Conservation (phyloP, 495 filamentous ascomycete species). For the Penicillium turbatum region DNA sequence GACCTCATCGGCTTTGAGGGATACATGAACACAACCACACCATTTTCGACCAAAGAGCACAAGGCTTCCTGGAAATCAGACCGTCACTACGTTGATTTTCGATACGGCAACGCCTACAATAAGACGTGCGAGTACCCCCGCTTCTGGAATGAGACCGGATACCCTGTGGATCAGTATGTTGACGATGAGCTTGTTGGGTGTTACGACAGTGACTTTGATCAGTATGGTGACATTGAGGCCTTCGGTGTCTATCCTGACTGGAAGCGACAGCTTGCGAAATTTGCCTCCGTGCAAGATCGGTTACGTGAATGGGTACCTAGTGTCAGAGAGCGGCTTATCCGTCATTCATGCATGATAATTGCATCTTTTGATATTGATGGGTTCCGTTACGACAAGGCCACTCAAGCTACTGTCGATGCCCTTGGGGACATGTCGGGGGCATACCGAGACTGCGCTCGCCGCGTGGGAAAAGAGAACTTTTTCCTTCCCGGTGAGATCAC, state of each 20-base stretch:
- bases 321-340: constrained; percentile 55
- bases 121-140: constrained; percentile 58
- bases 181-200: constrained; percentile 51
- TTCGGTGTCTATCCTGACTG: constrained; percentile 67
- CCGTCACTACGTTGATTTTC: constrained; percentile 60
- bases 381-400: constrained; percentile 67
- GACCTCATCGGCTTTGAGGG: constrained; percentile 67
- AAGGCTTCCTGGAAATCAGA: constrained; percentile 54
- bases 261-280: constrained; percentile 66
- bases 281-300: constrained; percentile 71
- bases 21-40: constrained; percentile 61
- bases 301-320: constrained; percentile 65
- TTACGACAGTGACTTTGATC: constrained; percentile 66
- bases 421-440: constrained; percentile 52
- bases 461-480: constrained; percentile 58
- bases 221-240: constrained; percentile 65
- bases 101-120: constrained; percentile 55
- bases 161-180: constrained; percentile 44
- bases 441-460: constrained; percentile 53
- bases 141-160: constrained; percentile 64
- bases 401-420: constrained; percentile 62
- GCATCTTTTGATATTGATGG: constrained; percentile 63
- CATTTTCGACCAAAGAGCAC: constrained; percentile 55
- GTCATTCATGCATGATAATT: constrained; percentile 65
- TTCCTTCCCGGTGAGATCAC: constrained; percentile 63